Evolutionary conservation across 2,329 filamentous ascomycete genomes (phyloP), one percentile per base, ranked within the genome.

Genomic region (Xylaria sp.): DNA sequence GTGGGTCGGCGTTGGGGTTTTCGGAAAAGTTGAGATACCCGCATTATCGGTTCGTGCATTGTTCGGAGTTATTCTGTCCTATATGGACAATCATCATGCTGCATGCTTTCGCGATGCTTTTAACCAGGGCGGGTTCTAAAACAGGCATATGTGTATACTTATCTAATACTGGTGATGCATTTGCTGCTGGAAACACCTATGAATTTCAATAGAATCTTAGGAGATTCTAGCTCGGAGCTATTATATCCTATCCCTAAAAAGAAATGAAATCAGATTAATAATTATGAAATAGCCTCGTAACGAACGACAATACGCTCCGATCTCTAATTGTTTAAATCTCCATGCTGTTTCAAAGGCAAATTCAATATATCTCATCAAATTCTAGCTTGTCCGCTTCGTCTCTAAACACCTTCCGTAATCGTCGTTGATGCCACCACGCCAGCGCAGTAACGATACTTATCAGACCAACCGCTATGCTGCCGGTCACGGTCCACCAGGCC

Each of bases 371-470:
- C 39, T 66, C 62, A 10, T 69, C 63, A 43, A 70, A 70, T 30
- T 72, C 68, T 32, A 77, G 34, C 30, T 73, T 74, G 8, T 77
- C 72, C 10, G 76, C 77, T 60, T 78, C 74, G 7, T 75, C 74
- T 6, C 70, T 66, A 61, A 78, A 78, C 9, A 76, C 59, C 32
- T 74, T 76, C n/a, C 76, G 68, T 48, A 78, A 63, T n/a, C 75
- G 68, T 7, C 75, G 70, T 62, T 78, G 76, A 45, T 79, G 77
- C 77, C 76, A 79, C 77, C 76, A 78, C 9, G 75, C 75, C 30
- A 78, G 67, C 13, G 74, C 70, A 25, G 73, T 76, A 3, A 77
- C 72, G 9, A 76, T 64, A 30, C 72, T 72, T 18, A 78, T 63
- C 4, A 75, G 53, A 0, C 68, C 71, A 7, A 76, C 75, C 0